Evolutionary conservation across 2,329 filamentous ascomycete species (phyloP).

Genomic region (Talaromyces piceae): DNA sequence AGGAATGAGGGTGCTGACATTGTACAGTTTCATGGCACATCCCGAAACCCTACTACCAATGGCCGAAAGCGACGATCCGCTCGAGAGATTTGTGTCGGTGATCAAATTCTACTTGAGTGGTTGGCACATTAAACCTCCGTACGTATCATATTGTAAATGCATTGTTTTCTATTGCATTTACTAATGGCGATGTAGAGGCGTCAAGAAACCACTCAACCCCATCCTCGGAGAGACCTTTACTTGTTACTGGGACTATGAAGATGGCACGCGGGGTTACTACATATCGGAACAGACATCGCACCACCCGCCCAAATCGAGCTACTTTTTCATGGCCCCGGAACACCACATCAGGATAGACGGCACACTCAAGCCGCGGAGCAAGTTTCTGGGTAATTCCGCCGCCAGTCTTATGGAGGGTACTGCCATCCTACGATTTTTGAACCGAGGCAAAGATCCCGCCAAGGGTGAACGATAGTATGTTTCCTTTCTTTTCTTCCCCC

Average conservation of each 20-base stretch:
- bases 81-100: constrained; percentile 84
- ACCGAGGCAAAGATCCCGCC: constrained; percentile 57
- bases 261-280: constrained; percentile 84
- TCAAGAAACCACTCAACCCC: constrained; percentile 97
- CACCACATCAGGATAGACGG: constrained; percentile 94
- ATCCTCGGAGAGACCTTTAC: constrained; percentile 92
- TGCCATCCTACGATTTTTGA: constrained; percentile 74
- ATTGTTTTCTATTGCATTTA: not conserved
- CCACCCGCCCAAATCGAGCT: constrained; percentile 96
- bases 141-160: constrained; percentile 33
- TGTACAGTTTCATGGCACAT: constrained; percentile 90
- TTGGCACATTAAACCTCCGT: constrained; percentile 96
- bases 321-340: constrained; percentile 96
- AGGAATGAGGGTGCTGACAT: not conserved
- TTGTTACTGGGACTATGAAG: constrained; percentile 88
- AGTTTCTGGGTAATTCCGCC: constrained; percentile 92
- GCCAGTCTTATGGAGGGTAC: constrained; percentile 98
- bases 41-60: constrained; percentile 91
- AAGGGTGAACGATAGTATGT: constrained; percentile 81
- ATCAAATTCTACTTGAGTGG: constrained; percentile 98
- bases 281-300: constrained; percentile 97
- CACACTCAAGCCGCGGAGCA: constrained; percentile 87
- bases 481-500: constrained; percentile 11
- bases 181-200: constrained; percentile 55
- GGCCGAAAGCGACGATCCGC: constrained; percentile 77